phyloP scores from a whole-genome alignment of 2,329 filamentous ascomycete species.

The Aspergillus sp. region DNA sequence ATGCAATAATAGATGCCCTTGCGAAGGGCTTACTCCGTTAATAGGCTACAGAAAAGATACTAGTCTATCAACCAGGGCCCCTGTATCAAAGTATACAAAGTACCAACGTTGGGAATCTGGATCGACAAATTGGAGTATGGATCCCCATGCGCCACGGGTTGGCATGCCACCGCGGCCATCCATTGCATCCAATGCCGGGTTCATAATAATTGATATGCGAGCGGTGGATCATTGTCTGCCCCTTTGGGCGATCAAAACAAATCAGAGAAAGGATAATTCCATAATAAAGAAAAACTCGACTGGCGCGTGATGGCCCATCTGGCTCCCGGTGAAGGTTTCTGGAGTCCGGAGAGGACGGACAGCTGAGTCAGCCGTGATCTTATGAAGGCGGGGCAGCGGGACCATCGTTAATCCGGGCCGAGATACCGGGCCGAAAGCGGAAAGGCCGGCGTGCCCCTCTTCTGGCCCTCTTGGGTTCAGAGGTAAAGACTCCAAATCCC shows the following conservation, averaged over 20 bases:
- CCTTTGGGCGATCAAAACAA: neutral
- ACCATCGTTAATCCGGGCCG: constrained; percentile 14
- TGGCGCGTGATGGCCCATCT: constrained; percentile 16
- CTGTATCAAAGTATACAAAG: neutral
- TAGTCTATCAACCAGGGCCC: neutral
- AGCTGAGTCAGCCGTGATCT: neutral
- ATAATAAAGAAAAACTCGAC: constrained; percentile 8
- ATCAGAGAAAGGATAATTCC: neutral
- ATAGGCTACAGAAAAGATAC: neutral
- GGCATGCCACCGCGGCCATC: neutral
- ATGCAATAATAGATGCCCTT: neutral
- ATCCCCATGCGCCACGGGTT: neutral
- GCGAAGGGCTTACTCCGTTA: no score
- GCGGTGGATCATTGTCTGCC: neutral
- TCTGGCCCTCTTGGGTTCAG: neutral
- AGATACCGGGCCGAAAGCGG: constrained; percentile 14
- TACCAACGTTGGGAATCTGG: neutral
- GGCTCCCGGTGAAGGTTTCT: constrained; percentile 25
- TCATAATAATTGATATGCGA: neutral
- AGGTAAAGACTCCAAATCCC: no score
- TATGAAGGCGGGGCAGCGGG: constrained; percentile 11
- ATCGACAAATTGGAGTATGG: neutral
- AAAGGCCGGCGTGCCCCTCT: constrained; percentile 19
- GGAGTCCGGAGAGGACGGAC: constrained; percentile 13
- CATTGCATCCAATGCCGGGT: neutral